Conservation (phyloP, 2,329 filamentous ascomycete species). For the Aureobasidium sp. region DNA sequence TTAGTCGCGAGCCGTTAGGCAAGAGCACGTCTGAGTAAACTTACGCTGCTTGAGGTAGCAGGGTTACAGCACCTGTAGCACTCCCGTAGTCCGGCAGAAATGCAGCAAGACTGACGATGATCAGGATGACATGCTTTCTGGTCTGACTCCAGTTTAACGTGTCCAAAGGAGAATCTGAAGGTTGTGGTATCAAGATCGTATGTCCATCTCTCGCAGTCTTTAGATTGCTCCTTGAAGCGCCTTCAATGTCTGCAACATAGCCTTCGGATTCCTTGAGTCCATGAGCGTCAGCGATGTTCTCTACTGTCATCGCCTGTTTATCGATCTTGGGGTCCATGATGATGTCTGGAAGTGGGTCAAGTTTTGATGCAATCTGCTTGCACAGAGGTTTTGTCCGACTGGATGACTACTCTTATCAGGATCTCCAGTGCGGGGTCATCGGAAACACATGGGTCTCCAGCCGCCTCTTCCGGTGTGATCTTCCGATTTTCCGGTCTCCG, state of each 20-base stretch:
- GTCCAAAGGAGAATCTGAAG: conserved; percentile 22
- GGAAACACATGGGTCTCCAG: no score
- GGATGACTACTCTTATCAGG: no score
- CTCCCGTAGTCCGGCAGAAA: conserved; percentile 36
- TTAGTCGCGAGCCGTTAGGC: background rate
- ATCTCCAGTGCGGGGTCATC: no score
- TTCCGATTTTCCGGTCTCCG: no score
- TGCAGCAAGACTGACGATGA: conserved; percentile 30
- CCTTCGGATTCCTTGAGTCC: background rate
- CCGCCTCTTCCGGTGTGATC: no score
- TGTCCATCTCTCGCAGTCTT: background rate
- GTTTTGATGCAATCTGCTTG: no score
- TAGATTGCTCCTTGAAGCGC: background rate
- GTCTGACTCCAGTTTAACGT: conserved; percentile 21
- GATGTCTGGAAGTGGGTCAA: no score
- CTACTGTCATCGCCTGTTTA: no score
- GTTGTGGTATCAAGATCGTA: conserved; percentile 12
- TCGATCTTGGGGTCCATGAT: no score
- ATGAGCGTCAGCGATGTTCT: background rate
- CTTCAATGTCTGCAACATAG: background rate
- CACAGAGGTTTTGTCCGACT: no score
- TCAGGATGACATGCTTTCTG: conserved; percentile 32
- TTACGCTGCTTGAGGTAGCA: conserved; percentile 30
- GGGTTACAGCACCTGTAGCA: conserved; percentile 32
- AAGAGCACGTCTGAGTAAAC: no score